phyloP scores from a whole-genome alignment of 2,329 filamentous ascomycete genomes.

The Cryphonectria parasitica region DNA sequence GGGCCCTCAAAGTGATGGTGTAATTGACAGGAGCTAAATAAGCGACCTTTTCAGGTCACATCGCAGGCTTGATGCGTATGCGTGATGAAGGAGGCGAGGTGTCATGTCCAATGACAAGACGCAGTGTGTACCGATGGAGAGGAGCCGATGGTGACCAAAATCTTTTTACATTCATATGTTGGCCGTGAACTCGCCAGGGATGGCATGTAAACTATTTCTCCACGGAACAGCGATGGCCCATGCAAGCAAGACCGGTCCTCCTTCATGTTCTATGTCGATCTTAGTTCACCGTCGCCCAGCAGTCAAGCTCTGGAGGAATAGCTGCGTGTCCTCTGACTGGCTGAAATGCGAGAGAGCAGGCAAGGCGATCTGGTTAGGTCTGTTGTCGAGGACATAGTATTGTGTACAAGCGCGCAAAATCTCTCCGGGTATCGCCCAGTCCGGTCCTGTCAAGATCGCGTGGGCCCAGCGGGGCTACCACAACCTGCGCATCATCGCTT shows the following conservation, averaged over 20 bases:
- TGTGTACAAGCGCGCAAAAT: neutral
- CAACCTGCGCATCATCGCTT: neutral
- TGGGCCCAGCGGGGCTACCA: neutral
- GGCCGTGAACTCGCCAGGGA: neutral
- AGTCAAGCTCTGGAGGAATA: neutral
- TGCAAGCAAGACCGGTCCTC: neutral
- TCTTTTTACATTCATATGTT: neutral
- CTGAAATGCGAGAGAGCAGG: neutral
- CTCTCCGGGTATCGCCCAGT: neutral
- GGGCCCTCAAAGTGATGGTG: neutral
- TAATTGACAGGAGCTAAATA: neutral
- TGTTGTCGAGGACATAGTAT: neutral
- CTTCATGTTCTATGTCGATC: neutral
- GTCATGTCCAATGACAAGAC: conserved; percentile 6
- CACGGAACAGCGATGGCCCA: neutral
- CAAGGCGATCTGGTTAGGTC: neutral
- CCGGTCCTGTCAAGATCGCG: conserved; percentile 4
- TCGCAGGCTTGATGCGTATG: neutral
- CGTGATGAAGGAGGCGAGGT: neutral
- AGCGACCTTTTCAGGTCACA: neutral
- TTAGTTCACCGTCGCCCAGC: neutral
- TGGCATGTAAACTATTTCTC: neutral
- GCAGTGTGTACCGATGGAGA: conserved; percentile 2
- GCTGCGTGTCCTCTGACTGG: neutral
- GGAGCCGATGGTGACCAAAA: conserved; percentile 8